Percentiles rank a stretch among this genome's conserved stretches.
Evolutionary conservation across 1,284 basidiomycete species (phyloP).

Genomic region (Ustilago shanxiensis): DNA sequence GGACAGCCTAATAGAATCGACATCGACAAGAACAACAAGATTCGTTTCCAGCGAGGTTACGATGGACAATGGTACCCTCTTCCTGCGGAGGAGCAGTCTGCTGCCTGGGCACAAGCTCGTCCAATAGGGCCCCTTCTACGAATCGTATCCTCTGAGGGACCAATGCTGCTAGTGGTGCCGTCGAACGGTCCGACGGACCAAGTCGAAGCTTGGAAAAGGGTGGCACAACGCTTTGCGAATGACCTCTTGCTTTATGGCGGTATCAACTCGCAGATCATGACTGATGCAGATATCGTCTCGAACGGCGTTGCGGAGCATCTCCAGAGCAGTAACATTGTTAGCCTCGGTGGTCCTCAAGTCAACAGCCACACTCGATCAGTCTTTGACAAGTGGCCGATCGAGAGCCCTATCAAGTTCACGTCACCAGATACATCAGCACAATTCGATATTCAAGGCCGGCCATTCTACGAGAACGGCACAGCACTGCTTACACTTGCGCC

Average conservation of each 20-base stretch:
- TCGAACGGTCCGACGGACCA: slow-evolving; percentile 10
- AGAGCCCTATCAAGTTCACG: slow-evolving; percentile 24
- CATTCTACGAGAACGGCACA: slow-evolving; percentile 38
- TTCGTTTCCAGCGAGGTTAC: slow-evolving; percentile 9
- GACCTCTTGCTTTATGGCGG: slow-evolving; percentile 45
- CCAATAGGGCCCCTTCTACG: slow-evolving; percentile 41
- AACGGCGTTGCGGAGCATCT: neutral
- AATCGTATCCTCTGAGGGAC: slow-evolving; percentile 35
- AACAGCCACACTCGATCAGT: slow-evolving; percentile 29
- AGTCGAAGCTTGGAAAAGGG: slow-evolving; percentile 18
- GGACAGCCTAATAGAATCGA: slow-evolving; percentile 2
- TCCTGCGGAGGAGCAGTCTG: neutral
- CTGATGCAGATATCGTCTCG: slow-evolving; percentile 26
- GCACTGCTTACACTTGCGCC: slow-evolving; percentile 30
- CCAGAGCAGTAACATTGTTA: slow-evolving; percentile 33
- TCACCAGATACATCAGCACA: slow-evolving; percentile 23
- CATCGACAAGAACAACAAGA: neutral
- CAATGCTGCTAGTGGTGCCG: slow-evolving; percentile 41
- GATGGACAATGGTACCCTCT: slow-evolving; percentile 4
- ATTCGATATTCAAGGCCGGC: slow-evolving; percentile 36
- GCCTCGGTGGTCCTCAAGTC: slow-evolving; percentile 40
- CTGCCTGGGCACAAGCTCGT: slow-evolving; percentile 6
- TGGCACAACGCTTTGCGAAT: slow-evolving; percentile 37
- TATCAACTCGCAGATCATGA: slow-evolving; percentile 44
- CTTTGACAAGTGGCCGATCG: slow-evolving; percentile 19